These are phyloP conservation scores for Coprinellus aureogranulatus DNA, from an alignment of 768 basidiomycete genomes.

Conservation along the genomic window DNA sequence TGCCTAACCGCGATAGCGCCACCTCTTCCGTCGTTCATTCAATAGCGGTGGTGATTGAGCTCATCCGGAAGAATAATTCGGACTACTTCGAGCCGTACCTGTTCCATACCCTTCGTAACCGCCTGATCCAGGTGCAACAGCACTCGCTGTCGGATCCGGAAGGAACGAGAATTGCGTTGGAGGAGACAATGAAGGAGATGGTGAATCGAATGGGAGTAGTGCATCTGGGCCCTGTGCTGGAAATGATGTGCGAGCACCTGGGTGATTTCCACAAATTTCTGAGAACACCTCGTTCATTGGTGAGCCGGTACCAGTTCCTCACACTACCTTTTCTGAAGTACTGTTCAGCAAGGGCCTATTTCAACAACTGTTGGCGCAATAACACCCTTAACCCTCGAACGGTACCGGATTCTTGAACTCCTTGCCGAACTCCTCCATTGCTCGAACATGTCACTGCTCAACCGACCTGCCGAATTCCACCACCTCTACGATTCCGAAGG, in stretches of 20 bases:
- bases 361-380: constrained; percentile 72
- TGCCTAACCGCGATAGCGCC: constrained; percentile 48
- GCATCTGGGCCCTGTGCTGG: constrained; percentile 80
- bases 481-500: constrained; percentile 81
- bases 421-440: constrained; percentile 97
- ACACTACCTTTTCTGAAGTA: constrained; percentile 2
- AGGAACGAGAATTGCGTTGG: constrained; percentile 63
- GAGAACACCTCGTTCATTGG: constrained; percentile 70
- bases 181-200: constrained; percentile 75
- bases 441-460: constrained; percentile 96
- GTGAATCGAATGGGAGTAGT: constrained; percentile 87
- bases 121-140: constrained; percentile 85
- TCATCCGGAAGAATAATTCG: constrained; percentile 96
- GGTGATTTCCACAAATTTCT: constrained; percentile 70
- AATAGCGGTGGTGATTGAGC: constrained; percentile 86
- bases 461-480: constrained; percentile 68
- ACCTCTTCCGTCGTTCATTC: constrained; percentile 83
- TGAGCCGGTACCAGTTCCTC: constrained; percentile 32
- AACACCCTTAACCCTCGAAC: constrained; percentile 86
- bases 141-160: constrained; percentile 51
- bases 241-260: constrained; percentile 67
- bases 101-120: constrained; percentile 89
- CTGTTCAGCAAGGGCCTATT: constrained; percentile 60
- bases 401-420: constrained; percentile 93
- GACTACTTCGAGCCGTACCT: constrained; percentile 98